Conservation (phyloP, 2,329 filamentous ascomycete genomes). For the Macrophomina pseudophaseolina region DNA sequence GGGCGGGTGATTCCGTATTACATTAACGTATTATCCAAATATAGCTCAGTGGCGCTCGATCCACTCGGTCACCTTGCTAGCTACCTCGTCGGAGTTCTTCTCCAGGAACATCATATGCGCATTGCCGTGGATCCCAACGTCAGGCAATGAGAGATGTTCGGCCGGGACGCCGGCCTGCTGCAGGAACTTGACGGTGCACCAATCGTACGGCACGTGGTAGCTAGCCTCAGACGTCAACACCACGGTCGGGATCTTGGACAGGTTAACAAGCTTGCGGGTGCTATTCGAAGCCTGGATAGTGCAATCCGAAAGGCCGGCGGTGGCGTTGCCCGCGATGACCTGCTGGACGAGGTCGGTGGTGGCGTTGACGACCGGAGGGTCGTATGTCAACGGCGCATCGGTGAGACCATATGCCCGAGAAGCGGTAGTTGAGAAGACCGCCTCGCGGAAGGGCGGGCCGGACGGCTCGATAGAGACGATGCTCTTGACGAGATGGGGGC, state of each 20-base stretch:
- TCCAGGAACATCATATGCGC: slow-evolving; percentile 14
- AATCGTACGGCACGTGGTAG: slow-evolving; percentile 25
- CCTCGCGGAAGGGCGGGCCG: slow-evolving; percentile 26
- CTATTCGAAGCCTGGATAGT: slow-evolving; percentile 9
- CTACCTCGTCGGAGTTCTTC: slow-evolving; percentile 15
- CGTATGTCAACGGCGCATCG: slow-evolving; percentile 15
- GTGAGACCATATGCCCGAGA: slow-evolving; percentile 23
- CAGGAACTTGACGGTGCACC: slow-evolving; percentile 23
- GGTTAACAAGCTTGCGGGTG: slow-evolving; percentile 13
- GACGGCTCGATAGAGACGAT: slow-evolving; percentile 47
- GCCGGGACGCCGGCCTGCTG: slow-evolving; percentile 15
- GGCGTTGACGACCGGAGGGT: background rate
- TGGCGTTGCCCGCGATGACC: slow-evolving; percentile 8
- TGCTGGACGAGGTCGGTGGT: background rate
- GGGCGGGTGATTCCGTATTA: background rate
- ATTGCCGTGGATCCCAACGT: slow-evolving; percentile 7
- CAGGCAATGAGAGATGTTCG: background rate
- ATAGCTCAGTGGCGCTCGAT: slow-evolving; percentile 7
- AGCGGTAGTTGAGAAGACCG: slow-evolving; percentile 8
- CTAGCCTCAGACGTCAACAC: slow-evolving; percentile 19
- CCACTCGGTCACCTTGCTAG: background rate
- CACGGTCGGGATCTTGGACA: slow-evolving; percentile 7
- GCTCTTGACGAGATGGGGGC: slow-evolving; percentile 54
- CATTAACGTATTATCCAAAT: background rate
- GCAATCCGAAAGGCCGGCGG: slow-evolving; percentile 3